Evolutionary conservation across 1,139 yeast species (phyloP).

Genomic region (Zygosaccharomyces pseudobailii): DNA sequence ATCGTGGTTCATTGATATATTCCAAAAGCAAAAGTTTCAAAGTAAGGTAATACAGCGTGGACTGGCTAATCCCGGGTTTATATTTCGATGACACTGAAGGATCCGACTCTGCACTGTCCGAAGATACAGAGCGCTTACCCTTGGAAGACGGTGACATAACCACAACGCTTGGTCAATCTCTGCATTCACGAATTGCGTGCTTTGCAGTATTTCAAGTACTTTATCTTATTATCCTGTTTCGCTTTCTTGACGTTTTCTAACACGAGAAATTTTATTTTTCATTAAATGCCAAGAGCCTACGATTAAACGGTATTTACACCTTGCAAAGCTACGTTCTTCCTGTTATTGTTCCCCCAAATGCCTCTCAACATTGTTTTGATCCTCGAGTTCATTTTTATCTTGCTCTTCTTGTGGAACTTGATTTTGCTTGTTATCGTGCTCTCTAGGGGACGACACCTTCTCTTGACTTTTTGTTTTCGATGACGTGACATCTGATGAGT

Average conservation of each 20-base stretch:
- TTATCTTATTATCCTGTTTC: not conserved
- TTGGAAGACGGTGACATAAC: conserved; percentile 2
- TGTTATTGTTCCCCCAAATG: too few species aligned
- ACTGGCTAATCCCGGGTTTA: conserved; percentile 3
- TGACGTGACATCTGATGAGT: not conserved
- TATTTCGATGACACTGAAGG: conserved; percentile 12
- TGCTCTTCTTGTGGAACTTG: not conserved
- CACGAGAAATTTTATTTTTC: not conserved
- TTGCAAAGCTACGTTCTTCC: not conserved
- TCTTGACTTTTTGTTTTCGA: not conserved
- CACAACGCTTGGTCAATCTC: not conserved
- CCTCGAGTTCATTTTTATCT: not conserved
- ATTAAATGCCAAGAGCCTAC: not conserved
- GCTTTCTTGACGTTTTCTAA: not conserved
- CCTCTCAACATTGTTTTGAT: not conserved
- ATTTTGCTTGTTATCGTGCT: not conserved
- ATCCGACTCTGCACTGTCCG: conserved; percentile 3
- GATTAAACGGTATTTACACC: not conserved
- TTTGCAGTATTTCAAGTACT: not conserved
- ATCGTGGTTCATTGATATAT: conserved; percentile 55
- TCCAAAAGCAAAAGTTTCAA: conserved; percentile 50
- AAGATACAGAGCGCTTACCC: conserved; percentile 3
- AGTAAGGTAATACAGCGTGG: conserved; percentile 19
- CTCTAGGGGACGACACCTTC: not conserved
- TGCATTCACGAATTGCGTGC: not conserved